Percentiles rank a stretch among this genome's conserved stretches.
These are phyloP conservation scores for Teratosphaeria gauchensis DNA, from an alignment of 2,329 filamentous ascomycete genomes.

Conservation along the genomic window DNA sequence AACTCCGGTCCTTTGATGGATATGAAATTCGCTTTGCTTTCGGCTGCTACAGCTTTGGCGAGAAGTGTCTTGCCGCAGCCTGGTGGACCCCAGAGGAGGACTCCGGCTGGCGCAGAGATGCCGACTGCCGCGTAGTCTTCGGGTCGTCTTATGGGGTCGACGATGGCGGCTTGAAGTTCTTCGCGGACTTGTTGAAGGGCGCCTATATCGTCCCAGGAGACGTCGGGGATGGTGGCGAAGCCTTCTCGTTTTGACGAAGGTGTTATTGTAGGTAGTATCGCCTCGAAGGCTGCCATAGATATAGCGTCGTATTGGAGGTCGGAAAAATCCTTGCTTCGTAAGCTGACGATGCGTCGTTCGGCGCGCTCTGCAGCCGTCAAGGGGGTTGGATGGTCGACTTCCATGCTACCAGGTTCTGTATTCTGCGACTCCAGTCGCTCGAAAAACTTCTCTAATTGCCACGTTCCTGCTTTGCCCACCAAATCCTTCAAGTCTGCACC, in stretches of 20 bases:
- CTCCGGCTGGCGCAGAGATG: constrained; percentile 71
- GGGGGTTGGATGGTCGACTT: constrained; percentile 34
- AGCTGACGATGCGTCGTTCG: constrained; percentile 38
- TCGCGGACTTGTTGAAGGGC: constrained; percentile 70
- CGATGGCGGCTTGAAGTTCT: constrained; percentile 75
- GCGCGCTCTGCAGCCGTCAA: background rate
- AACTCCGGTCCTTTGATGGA: constrained; percentile 93
- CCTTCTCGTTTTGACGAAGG: constrained; percentile 84
- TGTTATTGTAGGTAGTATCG: constrained; percentile 64
- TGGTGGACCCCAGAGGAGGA: constrained; percentile 91
- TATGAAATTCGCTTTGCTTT: constrained; percentile 95
- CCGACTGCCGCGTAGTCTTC: constrained; percentile 67
- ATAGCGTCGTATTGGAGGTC: constrained; percentile 42
- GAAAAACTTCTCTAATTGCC: constrained; percentile 53
- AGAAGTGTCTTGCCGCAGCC: constrained; percentile 95
- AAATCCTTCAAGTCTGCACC: constrained; percentile 75
- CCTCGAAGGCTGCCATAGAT: constrained; percentile 59
- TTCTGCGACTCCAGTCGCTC: constrained; percentile 38
- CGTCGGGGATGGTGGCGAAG: constrained; percentile 86
- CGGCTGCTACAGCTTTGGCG: constrained; percentile 91
- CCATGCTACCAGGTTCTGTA: constrained; percentile 36
- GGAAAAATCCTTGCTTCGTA: background rate
- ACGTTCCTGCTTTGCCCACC: constrained; percentile 54
- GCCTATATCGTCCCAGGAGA: constrained; percentile 88
- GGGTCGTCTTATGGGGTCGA: constrained; percentile 78